Conservation (phyloP, 352 stramenopile genomes). For the Phytophthora uliginosa region DNA sequence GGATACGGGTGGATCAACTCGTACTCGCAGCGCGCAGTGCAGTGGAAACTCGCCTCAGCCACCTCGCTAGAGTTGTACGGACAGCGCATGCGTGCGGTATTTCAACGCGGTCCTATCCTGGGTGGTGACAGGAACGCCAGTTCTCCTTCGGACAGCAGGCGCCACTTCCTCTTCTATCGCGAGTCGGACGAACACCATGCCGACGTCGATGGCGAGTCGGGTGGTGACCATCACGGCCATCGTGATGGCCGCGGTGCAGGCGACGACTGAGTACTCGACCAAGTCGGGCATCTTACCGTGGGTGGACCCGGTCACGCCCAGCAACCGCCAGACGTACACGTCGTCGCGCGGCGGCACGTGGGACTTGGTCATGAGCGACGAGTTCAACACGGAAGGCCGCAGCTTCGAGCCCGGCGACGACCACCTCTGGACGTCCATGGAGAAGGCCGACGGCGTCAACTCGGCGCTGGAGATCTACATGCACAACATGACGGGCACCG, state of each 20-base stretch:
- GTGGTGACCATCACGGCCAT: not conserved
- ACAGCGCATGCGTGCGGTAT: slow-evolving; percentile 18
- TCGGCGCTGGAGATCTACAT: slow-evolving; percentile 27
- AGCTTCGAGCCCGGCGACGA: slow-evolving; percentile 93
- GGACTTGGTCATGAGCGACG: slow-evolving; percentile 52
- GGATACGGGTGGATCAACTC: slow-evolving; percentile 20
- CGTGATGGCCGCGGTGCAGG: slow-evolving; percentile 6
- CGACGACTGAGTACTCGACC: slow-evolving; percentile 44
- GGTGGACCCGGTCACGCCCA: slow-evolving; percentile 71
- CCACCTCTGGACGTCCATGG: slow-evolving; percentile 92
- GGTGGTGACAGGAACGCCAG: not conserved
- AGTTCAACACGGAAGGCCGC: slow-evolving; percentile 54
- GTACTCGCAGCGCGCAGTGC: slow-evolving; percentile 14
- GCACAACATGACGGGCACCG: slow-evolving; percentile 63
- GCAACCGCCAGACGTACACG: slow-evolving; percentile 48
- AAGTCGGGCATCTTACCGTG: slow-evolving; percentile 70
- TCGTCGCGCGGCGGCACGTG: slow-evolving; percentile 56
- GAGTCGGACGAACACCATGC: not conserved
- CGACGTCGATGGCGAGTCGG: slow-evolving; percentile 12
- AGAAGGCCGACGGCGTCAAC: slow-evolving; percentile 72
- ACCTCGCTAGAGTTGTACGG: slow-evolving; percentile 9
- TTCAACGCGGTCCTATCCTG: slow-evolving; percentile 2
- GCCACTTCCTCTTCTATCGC: slow-evolving; percentile 22
- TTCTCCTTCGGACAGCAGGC: slow-evolving; percentile 31
- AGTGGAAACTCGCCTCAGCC: slow-evolving; percentile 4